A percentile compares a stretch with the other conserved stretches of the same genome.
These are phyloP conservation scores for Mycena kentingensis DNA, from an alignment of 768 basidiomycete genomes.

Conservation along the genomic window DNA sequence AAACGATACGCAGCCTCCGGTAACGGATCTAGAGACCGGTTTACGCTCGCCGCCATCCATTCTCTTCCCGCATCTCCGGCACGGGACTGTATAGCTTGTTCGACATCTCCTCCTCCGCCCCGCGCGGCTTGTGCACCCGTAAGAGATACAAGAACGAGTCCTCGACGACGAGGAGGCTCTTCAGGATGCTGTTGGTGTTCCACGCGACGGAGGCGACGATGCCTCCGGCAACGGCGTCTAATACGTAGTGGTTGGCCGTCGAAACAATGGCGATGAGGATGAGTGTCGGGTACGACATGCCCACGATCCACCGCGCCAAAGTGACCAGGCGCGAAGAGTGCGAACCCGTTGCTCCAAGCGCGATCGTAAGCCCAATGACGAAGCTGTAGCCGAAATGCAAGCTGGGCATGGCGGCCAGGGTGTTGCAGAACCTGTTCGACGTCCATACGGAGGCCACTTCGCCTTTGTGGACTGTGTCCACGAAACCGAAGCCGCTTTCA, in stretches of 20 bases:
- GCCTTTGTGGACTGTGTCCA: slow-evolving; percentile 22
- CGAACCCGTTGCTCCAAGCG: slow-evolving; percentile 14
- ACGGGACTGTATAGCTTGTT: slow-evolving; percentile 18
- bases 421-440: slow-evolving; percentile 22
- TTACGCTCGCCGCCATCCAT: slow-evolving; percentile 15
- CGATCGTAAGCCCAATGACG: slow-evolving; percentile 22
- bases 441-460: slow-evolving; percentile 23
- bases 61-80: slow-evolving; percentile 22
- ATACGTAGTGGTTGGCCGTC: slow-evolving; percentile 24
- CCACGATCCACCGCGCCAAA: slow-evolving; percentile 15
- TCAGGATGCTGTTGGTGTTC: slow-evolving; percentile 22
- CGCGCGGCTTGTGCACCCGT: slow-evolving; percentile 22
- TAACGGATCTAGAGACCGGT: too few species aligned
- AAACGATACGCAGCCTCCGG: too few species aligned
- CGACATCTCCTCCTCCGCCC: slow-evolving; percentile 10
- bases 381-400: slow-evolving; percentile 23
- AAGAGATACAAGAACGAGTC: slow-evolving; percentile 18
- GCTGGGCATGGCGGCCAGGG: slow-evolving; percentile 21
- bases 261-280: slow-evolving; percentile 23
- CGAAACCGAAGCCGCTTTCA: slow-evolving; percentile 17
- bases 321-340: slow-evolving; percentile 15
- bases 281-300: slow-evolving; percentile 21
- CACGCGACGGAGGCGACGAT: slow-evolving; percentile 22
- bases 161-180: slow-evolving; percentile 19
- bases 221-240: slow-evolving; percentile 21